These are phyloP conservation scores for Jimgerdemannia flammicorona DNA, from an alignment of 192 early-diverging fungal species.

Conservation along the genomic window DNA sequence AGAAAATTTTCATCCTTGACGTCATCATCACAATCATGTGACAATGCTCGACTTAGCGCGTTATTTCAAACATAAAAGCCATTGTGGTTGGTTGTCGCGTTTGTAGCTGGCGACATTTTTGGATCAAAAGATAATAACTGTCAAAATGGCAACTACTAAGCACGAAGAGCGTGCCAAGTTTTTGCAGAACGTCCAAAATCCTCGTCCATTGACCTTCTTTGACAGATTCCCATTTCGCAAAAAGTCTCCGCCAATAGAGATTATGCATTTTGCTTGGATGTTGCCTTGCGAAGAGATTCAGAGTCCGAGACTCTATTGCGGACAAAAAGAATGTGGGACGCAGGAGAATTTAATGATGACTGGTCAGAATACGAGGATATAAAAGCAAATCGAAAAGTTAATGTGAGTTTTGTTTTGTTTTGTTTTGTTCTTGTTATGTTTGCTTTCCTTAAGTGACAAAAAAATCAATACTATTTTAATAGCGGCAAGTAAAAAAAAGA, in stretches of 20 bases:
- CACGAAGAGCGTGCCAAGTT: neutral
- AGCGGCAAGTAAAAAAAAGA: slow-evolving; percentile 19
- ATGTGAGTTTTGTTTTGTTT: slow-evolving; percentile 12
- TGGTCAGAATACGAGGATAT: slow-evolving; percentile 7
- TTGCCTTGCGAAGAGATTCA: neutral
- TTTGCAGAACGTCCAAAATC: slow-evolving; percentile 7
- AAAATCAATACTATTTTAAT: slow-evolving; percentile 7
- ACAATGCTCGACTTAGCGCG: too few relatives aligned
- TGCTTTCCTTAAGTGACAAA: slow-evolving; percentile 5
- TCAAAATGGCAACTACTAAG: neutral
- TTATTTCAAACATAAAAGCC: too few relatives aligned
- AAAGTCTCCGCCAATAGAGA: neutral
- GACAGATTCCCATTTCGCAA: neutral
- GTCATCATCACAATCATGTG: too few relatives aligned
- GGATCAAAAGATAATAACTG: neutral
- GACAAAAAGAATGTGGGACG: slow-evolving; percentile 8
- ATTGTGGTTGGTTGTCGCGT: too few relatives aligned
- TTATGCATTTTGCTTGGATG: neutral
- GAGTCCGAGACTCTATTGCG: slow-evolving; percentile 3
- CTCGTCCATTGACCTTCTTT: slow-evolving; percentile 1
- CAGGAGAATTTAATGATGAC: slow-evolving; percentile 6
- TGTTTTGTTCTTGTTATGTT: slow-evolving; percentile 3
- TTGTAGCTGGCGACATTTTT: neutral
- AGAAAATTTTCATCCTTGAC: neutral
- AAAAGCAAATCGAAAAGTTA: slow-evolving; percentile 10